A percentile compares a stretch with the other conserved stretches of the same genome.
phyloP scores from a whole-genome alignment of 352 stramenopile species.

The Pythium plurisporium region DNA sequence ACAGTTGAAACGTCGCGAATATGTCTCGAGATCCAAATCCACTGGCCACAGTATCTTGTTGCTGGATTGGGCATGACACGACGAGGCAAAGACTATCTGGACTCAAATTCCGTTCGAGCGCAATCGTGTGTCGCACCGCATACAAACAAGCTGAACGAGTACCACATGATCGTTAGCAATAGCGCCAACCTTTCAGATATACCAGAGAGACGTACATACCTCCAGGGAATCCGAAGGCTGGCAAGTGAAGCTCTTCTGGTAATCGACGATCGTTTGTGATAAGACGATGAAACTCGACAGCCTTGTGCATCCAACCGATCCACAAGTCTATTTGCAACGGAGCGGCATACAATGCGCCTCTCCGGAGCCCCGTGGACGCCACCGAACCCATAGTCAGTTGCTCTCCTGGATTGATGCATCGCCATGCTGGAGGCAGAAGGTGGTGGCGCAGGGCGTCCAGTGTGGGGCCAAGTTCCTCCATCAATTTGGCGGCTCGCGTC shows the following conservation, averaged over 20 bases:
- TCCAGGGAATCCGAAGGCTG: constrained; percentile 38
- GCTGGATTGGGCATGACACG: too few relatives aligned
- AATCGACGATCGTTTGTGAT: neutral
- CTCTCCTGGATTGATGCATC: neutral
- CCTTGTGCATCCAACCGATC: constrained; percentile 10
- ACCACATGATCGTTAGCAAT: neutral
- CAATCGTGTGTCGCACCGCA: constrained; percentile 29
- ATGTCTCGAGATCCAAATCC: too few relatives aligned
- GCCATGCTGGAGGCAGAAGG: constrained; percentile 6
- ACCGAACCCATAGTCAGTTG: too few relatives aligned
- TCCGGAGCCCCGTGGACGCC: too few relatives aligned
- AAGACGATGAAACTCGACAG: constrained; percentile 9
- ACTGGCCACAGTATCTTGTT: too few relatives aligned
- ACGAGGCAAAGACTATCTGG: constrained; percentile 25
- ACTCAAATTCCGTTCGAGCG: constrained; percentile 12
- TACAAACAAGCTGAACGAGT: constrained; percentile 33
- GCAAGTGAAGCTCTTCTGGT: constrained; percentile 27
- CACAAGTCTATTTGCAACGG: constrained; percentile 7
- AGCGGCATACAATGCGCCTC: neutral
- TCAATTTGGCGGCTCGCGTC: neutral
- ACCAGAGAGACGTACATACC: too few relatives aligned
- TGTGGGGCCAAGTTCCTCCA: constrained; percentile 8
- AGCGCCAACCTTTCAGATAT: too few relatives aligned
- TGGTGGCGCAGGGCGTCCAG: constrained; percentile 3
- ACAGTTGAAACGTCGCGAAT: constrained; percentile 31